Evolutionary conservation across 2,329 filamentous ascomycete genomes (phyloP).

Genomic region (Mollisiaceae sp.): DNA sequence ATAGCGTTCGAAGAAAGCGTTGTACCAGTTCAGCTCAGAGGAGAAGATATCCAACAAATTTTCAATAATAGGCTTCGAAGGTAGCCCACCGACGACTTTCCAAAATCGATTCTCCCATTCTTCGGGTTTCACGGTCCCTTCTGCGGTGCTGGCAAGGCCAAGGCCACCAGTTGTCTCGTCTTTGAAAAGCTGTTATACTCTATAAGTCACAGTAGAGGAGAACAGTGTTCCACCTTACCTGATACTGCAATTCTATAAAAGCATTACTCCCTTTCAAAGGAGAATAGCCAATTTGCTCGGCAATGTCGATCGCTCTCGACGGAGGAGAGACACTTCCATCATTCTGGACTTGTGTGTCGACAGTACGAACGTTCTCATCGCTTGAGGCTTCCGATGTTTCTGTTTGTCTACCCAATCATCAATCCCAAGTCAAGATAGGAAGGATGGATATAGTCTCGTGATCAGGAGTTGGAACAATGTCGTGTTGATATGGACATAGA

Average conservation of each 20-base stretch:
- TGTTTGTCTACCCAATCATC: neutral
- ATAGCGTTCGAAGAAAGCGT: conserved; percentile 17
- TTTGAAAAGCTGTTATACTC: neutral
- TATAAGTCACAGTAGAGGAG: conserved; percentile 19
- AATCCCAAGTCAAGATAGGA: neutral
- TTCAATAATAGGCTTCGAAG: conserved; percentile 12
- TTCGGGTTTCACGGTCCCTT: neutral
- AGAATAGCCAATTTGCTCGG: conserved; percentile 2
- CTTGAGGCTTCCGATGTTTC: neutral
- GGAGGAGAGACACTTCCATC: neutral
- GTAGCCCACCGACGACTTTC: conserved; percentile 14
- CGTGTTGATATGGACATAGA: conserved; percentile 54
- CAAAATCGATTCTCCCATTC: conserved; percentile 4
- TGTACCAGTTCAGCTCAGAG: conserved; percentile 20
- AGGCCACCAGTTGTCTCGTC: conserved; percentile 52
- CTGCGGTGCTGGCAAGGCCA: conserved; percentile 13
- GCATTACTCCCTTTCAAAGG: conserved; percentile 5
- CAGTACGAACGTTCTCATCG: neutral
- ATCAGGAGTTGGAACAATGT: neutral
- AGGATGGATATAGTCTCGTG: neutral
- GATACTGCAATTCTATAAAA: conserved; percentile 14
- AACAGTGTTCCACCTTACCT: conserved; percentile 46
- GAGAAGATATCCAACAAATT: conserved; percentile 18
- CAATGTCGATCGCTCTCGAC: neutral
- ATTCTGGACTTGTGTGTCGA: neutral